phyloP scores from a whole-genome alignment of 2,329 filamentous ascomycete genomes.

The Tolypocladium endophyticum region DNA sequence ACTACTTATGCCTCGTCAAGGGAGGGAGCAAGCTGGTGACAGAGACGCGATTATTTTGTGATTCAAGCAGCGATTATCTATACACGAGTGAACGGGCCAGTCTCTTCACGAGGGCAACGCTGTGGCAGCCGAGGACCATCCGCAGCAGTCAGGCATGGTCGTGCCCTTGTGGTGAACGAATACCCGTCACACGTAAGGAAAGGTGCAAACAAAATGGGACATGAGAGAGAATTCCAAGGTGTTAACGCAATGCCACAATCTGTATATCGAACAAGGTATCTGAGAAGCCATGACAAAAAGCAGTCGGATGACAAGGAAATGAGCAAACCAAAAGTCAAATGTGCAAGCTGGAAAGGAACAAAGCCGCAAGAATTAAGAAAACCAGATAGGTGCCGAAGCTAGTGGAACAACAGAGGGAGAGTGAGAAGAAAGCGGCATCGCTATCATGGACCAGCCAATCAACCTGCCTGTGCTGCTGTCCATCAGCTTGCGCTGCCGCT shows the following conservation, averaged over 20 bases:
- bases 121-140: not conserved
- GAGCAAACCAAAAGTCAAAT: constrained; percentile 14
- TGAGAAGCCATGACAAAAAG: constrained; percentile 23
- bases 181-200: not conserved
- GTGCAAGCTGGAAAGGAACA: constrained; percentile 9
- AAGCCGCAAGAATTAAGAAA: constrained; percentile 19
- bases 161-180: not conserved
- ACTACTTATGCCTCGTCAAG: not conserved
- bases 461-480: constrained; percentile 28
- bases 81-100: constrained; percentile 22
- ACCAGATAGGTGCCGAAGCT: constrained; percentile 25
- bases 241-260: constrained; percentile 9
- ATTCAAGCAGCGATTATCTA: constrained; percentile 21
- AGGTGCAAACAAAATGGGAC: not conserved
- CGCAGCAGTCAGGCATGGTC: not conserved
- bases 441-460: constrained; percentile 43
- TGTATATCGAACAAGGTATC: constrained; percentile 54
- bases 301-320: constrained; percentile 12
- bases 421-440: constrained; percentile 18
- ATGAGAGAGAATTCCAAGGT: not conserved
- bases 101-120: constrained; percentile 12
- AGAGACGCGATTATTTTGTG: constrained; percentile 18
- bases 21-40: constrained; percentile 4
- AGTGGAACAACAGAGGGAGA: constrained; percentile 28
- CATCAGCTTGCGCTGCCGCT: constrained; percentile 29